Conservation (phyloP, 129 eudicot species). For the Pulicaria dysenterica region DNA sequence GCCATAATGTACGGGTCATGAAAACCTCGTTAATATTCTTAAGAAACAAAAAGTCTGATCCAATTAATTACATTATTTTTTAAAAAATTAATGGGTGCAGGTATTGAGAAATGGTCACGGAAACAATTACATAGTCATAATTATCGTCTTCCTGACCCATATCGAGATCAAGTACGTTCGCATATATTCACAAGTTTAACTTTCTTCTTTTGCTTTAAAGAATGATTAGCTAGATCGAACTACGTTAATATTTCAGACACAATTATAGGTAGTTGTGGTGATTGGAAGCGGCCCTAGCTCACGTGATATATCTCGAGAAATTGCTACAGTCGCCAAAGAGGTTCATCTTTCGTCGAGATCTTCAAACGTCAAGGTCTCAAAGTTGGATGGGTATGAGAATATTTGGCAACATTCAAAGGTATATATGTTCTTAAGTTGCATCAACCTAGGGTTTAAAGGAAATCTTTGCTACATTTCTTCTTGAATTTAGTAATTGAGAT, state of each 20-base stretch:
- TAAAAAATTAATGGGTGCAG: constrained; percentile 25
- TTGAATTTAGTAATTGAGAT: too few species aligned
- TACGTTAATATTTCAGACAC: neutral
- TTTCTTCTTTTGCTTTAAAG: too few species aligned
- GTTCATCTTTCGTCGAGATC: constrained; percentile 70
- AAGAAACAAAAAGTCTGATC: too few species aligned
- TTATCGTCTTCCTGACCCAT: constrained; percentile 67
- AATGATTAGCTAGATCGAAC: too few species aligned
- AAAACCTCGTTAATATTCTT: too few species aligned
- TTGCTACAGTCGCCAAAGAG: constrained; percentile 58
- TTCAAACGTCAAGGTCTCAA: constrained; percentile 37
- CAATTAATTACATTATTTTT: too few species aligned
- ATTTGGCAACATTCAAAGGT: constrained; percentile 65
- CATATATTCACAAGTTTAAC: too few species aligned
- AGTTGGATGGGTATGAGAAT: constrained; percentile 36
- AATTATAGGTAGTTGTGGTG: constrained; percentile 51
- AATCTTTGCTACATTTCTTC: neutral
- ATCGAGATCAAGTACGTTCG: constrained; percentile 52
- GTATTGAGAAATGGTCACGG: constrained; percentile 63
- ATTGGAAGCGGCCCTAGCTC: constrained; percentile 76
- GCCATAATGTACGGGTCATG: too few species aligned
- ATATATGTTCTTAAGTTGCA: neutral
- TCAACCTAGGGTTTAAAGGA: neutral
- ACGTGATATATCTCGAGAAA: constrained; percentile 57
- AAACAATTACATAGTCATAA: constrained; percentile 78